Base-by-base conservation (phyloP, 495 filamentous ascomycete species). In the Penicillium turbatum region DNA sequence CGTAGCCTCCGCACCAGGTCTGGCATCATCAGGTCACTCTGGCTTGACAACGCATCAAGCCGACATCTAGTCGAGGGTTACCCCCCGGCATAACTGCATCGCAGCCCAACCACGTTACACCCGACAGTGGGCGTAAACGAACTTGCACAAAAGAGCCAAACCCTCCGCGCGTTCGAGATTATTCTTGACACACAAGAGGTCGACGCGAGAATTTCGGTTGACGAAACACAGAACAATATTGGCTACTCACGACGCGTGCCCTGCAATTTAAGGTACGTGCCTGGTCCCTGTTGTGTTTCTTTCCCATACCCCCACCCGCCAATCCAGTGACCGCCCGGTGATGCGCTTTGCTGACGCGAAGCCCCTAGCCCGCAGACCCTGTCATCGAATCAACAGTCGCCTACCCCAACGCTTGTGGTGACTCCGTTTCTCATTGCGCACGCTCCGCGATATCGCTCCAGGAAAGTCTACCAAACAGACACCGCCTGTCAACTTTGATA, bases 41-140 rank as follows among this genome's bases (percentile, higher is more conserved):
- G 51, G 47, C 62, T 66, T 74, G 73, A 74, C 74, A 78, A 75
- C 74, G 70, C 74, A 78, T 78, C 72, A 66, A 64, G 61, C 47
- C 47, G 47, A 37, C 62, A 58, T 66, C 55, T 54, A 60, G 60
- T 66, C 63, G 69, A 70, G 63, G 60, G 59, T 48, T 38, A 42
- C 54, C 65, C 65, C 60, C 67, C 65, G 65, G 62, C 56, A 54
- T 64, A 53, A 61, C 74, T 78, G 75, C 75, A 76, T 76, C 70
- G 68, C 65, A 72, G 73, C 75, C 73, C 72, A 74, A 78, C 72
- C 73, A 75, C 71, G 72, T 75, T 74, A 72, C 71, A 72, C 66
- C 67, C 63, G 48, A 61, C 65, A 19, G 59, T 67, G 63, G 61
- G 62, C 60, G 61, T 73, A 59, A 63, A 70, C 50, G 36, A 53